These are phyloP conservation scores for Nannizzia gypsea DNA, from an alignment of 2,329 filamentous ascomycete genomes.

Conservation along the genomic window DNA sequence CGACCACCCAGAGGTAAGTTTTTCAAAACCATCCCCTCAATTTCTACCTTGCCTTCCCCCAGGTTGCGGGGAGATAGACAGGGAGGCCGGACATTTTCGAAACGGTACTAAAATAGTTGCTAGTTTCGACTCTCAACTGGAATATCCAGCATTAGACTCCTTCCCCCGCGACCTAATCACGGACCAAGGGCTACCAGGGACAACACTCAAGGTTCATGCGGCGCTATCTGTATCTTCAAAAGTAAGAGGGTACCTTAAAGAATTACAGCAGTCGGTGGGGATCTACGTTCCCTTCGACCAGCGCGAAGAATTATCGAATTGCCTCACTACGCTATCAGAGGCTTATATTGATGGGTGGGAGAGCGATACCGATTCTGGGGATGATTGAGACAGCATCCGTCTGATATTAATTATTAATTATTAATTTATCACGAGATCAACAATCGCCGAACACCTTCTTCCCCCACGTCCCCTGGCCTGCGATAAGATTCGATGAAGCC, in stretches of 20 bases:
- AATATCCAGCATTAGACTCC: slow-evolving; percentile 70
- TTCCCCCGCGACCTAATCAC: slow-evolving; percentile 63
- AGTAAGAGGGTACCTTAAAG: slow-evolving; percentile 57
- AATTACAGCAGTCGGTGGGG: slow-evolving; percentile 51
- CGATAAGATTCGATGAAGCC: not conserved
- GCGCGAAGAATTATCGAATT: slow-evolving; percentile 69
- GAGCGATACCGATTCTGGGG: slow-evolving; percentile 45
- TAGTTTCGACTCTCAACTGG: slow-evolving; percentile 36
- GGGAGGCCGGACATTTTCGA: not conserved
- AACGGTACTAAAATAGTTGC: not conserved
- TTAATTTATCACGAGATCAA: not conserved
- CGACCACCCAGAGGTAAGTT: not conserved
- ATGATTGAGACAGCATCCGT: slow-evolving; percentile 24
- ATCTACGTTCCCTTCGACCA: slow-evolving; percentile 60
- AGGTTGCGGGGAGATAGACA: not conserved
- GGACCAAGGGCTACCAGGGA: slow-evolving; percentile 27
- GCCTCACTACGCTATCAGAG: slow-evolving; percentile 69
- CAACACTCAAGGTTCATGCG: slow-evolving; percentile 38
- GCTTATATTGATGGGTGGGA: slow-evolving; percentile 84
- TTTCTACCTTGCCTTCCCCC: not conserved
- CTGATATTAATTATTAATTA: slow-evolving; percentile 4
- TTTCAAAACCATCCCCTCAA: not conserved
- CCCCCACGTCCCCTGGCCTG: not conserved
- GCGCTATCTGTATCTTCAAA: slow-evolving; percentile 62
- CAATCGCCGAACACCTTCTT: not conserved